Evolutionary conservation across 2,329 filamentous ascomycete genomes (phyloP).

Genomic region (Xylaria sp.): DNA sequence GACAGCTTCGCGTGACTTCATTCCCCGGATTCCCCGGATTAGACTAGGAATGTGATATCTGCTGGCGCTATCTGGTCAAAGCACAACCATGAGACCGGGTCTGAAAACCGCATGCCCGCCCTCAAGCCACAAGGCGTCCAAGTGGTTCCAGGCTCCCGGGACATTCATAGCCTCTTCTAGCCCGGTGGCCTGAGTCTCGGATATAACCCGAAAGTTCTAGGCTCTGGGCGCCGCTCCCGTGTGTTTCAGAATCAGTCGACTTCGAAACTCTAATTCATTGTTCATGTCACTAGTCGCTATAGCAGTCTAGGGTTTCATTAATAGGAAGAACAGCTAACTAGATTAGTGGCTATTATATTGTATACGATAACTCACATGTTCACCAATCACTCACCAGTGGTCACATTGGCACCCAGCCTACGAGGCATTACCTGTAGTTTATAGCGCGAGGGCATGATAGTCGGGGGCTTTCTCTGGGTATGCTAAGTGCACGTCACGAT

Average conservation of each 20-base stretch:
- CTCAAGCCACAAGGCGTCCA: neutral
- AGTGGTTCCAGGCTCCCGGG: neutral
- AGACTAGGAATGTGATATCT: slow-evolving; percentile 4
- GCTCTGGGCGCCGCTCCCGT: neutral
- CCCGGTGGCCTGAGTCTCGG: neutral
- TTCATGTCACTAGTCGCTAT: neutral
- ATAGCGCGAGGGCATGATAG: neutral
- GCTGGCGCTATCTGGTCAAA: slow-evolving; percentile 12
- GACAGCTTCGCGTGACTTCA: neutral
- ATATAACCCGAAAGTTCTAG: neutral
- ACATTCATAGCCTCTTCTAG: neutral
- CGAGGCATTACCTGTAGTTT: neutral
- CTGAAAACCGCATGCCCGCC: neutral
- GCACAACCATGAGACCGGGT: neutral
- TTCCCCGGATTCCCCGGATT: neutral
- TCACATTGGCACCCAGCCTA: neutral
- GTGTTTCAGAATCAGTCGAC: slow-evolving; percentile 1
- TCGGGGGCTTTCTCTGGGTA: neutral
- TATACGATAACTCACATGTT: neutral
- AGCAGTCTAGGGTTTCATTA: neutral
- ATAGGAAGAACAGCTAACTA: neutral
- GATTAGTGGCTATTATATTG: neutral
- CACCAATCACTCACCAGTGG: neutral
- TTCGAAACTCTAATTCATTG: neutral
- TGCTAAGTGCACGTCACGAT: neutral